A percentile compares a stretch with the other conserved stretches of the same genome.
Evolutionary conservation across 2,329 filamentous ascomycete species (phyloP).

Genomic region (Chalaropsis thielavioides): DNA sequence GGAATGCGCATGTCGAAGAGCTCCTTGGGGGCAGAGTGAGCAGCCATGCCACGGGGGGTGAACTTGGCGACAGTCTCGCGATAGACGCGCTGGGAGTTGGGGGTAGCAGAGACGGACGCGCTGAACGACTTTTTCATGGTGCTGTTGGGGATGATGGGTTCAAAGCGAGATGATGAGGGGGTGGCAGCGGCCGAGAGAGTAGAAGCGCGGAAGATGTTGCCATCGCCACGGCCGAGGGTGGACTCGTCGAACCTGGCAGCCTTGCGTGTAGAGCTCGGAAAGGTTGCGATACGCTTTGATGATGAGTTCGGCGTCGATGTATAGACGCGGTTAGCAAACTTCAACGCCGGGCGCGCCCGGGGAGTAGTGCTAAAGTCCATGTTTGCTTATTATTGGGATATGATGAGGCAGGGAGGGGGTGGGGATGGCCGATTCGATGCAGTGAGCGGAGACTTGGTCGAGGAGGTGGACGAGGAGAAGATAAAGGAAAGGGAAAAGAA

Average conservation of each 20-base stretch:
- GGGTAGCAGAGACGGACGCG: slow-evolving; percentile 30
- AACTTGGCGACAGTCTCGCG: slow-evolving; percentile 34
- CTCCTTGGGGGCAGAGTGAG: slow-evolving; percentile 33
- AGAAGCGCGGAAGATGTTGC: slow-evolving; percentile 32
- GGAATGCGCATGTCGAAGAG: slow-evolving; percentile 45
- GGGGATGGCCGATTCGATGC: neutral
- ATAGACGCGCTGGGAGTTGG: slow-evolving; percentile 28
- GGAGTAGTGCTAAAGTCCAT: slow-evolving; percentile 16
- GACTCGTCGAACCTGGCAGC: slow-evolving; percentile 16
- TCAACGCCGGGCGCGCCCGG: slow-evolving; percentile 28
- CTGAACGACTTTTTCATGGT: slow-evolving; percentile 36
- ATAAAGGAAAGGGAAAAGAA: neutral
- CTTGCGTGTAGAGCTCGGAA: slow-evolving; percentile 27
- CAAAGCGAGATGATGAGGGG: slow-evolving; percentile 27
- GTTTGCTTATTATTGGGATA: neutral
- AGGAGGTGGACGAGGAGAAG: neutral
- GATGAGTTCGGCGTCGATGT: slow-evolving; percentile 21
- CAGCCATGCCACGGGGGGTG: slow-evolving; percentile 35
- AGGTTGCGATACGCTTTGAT: slow-evolving; percentile 27
- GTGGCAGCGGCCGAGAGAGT: slow-evolving; percentile 25
- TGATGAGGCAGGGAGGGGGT: neutral
- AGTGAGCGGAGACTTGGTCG: neutral
- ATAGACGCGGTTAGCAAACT: slow-evolving; percentile 32
- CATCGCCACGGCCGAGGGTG: slow-evolving; percentile 26
- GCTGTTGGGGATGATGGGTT: slow-evolving; percentile 32